Percentiles rank a stretch among this genome's conserved stretches.
Conservation (phyloP, 441 rosid genomes). For the Brassica hybrid region DNA sequence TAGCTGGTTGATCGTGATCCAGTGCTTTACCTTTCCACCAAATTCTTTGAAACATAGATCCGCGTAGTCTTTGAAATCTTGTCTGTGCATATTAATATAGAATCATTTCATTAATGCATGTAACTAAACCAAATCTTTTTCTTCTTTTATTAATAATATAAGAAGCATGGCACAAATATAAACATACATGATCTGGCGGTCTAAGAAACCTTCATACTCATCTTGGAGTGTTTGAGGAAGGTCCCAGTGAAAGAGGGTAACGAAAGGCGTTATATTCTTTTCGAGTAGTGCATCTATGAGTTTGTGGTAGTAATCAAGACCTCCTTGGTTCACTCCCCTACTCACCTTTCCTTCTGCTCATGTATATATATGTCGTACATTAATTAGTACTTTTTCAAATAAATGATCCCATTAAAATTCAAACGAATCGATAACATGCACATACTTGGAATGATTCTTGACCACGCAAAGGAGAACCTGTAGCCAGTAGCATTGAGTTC, state of each 20-base stretch:
- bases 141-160: too few species aligned
- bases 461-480: constrained; percentile 39
- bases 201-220: constrained; percentile 40
- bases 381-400: background rate
- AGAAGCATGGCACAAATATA: too few species aligned
- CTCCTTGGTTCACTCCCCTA: constrained; percentile 28
- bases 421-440: background rate
- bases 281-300: constrained; percentile 8
- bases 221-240: constrained; percentile 44
- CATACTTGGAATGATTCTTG: constrained; percentile 41
- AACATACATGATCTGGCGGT: constrained; percentile 37
- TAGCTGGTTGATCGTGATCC: constrained; percentile 45
- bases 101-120: constrained; percentile 3
- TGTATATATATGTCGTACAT: background rate
- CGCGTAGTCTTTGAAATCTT: constrained; percentile 43
- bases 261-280: constrained; percentile 30
- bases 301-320: constrained; percentile 23
- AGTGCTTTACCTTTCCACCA: constrained; percentile 50
- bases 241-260: constrained; percentile 45
- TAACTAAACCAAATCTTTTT: too few species aligned
- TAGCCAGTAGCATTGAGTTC: constrained; percentile 27
- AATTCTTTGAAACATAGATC: constrained; percentile 45
- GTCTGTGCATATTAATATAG: constrained; percentile 14
- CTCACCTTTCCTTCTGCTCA: constrained; percentile 36
- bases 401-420: background rate